phyloP scores from a whole-genome alignment of 257 asterid genomes.

The Jacaranda mimosifolia region DNA sequence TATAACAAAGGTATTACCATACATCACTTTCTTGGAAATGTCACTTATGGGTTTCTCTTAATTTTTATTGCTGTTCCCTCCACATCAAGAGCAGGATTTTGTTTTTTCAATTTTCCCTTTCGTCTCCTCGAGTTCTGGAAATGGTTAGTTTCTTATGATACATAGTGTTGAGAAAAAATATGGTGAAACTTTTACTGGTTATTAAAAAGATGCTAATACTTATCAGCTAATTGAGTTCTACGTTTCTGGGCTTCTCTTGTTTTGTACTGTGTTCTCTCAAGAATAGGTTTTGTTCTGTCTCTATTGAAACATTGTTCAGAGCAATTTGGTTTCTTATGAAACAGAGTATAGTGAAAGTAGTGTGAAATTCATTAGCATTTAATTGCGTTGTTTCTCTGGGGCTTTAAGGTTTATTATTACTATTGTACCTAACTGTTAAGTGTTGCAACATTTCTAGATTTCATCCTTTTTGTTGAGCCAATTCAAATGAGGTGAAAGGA shows the following conservation, averaged over 20 bases:
- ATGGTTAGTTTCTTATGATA: neutral
- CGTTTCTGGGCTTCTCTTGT: slow-evolving; percentile 2
- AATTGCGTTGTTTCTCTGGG: neutral
- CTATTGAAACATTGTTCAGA: neutral
- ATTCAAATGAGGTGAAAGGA: neutral
- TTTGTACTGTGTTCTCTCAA: neutral
- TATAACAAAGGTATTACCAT: slow-evolving; percentile 63
- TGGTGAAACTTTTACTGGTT: neutral
- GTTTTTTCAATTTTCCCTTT: neutral
- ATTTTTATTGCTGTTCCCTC: neutral
- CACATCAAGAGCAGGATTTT: neutral
- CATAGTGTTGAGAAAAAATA: neutral
- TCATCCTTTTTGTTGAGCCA: neutral
- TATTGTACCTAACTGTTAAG: neutral
- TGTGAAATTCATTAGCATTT: neutral
- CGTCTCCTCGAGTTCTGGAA: neutral
- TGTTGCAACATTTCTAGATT: slow-evolving; percentile 1
- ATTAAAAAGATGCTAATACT: neutral
- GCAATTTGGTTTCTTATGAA: neutral
- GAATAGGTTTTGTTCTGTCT: neutral
- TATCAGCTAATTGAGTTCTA: neutral
- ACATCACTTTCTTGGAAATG: slow-evolving; percentile 10
- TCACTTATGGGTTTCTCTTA: slow-evolving; percentile 11
- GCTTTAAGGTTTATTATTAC: neutral
- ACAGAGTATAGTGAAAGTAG: neutral